A percentile compares a stretch with the other conserved stretches of the same genome.
phyloP scores from a whole-genome alignment of 106 monocot genomes.

The Iris macrosiphon region DNA sequence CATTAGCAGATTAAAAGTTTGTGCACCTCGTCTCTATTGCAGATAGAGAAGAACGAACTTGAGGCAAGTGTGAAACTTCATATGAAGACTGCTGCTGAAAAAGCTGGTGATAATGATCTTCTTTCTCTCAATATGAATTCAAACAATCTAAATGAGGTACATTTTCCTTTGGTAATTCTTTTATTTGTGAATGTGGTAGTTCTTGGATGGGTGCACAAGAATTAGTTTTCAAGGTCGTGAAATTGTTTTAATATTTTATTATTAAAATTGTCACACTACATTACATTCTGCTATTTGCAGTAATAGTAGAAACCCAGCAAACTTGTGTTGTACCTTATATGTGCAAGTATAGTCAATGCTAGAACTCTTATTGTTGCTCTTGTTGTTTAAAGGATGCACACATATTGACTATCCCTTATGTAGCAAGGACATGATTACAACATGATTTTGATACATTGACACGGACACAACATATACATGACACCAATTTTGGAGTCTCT shows the following conservation, averaged over 20 bases:
- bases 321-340: background rate
- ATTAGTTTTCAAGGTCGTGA: background rate
- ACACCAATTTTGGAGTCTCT: too few relatives aligned
- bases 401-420: too few relatives aligned
- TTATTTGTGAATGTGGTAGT: background rate
- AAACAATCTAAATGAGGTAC: slow-evolving; percentile 29
- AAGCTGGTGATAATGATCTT: slow-evolving; percentile 14
- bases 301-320: background rate
- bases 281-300: too few relatives aligned
- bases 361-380: background rate
- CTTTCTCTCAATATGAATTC: slow-evolving; percentile 14
- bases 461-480: too few relatives aligned
- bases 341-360: background rate
- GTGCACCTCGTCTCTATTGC: slow-evolving; percentile 3
- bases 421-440: too few relatives aligned
- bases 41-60: slow-evolving; percentile 59
- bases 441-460: too few relatives aligned
- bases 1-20: too few relatives aligned
- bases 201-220: background rate
- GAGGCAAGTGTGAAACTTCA: slow-evolving; percentile 22
- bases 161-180: background rate
- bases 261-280: background rate
- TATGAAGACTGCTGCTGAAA: slow-evolving; percentile 24
- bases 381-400: too few relatives aligned
- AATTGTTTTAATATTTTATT: background rate